phyloP scores from a whole-genome alignment of 805 yeast species.

The Lipomyces kockii region DNA sequence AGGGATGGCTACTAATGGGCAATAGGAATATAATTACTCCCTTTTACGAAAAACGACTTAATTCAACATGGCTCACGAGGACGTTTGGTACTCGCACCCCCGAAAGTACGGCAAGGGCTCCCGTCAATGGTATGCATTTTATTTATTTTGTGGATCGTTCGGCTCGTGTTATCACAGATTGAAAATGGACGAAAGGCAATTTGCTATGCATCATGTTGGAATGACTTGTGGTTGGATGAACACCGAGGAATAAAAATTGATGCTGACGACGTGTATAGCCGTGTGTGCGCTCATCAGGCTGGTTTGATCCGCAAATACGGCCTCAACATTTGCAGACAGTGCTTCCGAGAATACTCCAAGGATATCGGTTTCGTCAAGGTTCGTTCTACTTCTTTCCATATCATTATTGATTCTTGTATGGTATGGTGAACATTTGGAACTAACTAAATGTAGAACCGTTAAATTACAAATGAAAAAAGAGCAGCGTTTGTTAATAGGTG shows the following conservation, averaged over 20 bases:
- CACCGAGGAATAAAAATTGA: not conserved
- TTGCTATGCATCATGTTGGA: not conserved
- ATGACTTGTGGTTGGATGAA: not conserved
- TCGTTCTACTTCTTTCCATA: conserved; percentile 7
- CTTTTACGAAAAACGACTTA: not conserved
- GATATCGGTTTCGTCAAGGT: conserved; percentile 98
- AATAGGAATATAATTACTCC: not conserved
- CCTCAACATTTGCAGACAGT: conserved; percentile 99
- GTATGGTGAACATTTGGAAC: not conserved
- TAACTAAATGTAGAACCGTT: not conserved
- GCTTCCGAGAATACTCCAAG: conserved; percentile 99
- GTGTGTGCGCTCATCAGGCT: conserved; percentile 98
- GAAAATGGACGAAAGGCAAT: not conserved
- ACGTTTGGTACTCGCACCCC: conserved; percentile 99
- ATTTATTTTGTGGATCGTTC: not conserved
- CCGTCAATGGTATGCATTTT: conserved; percentile 73
- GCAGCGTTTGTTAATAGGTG: not conserved
- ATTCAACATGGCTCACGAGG: conserved; percentile 97
- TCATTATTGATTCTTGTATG: too few relatives aligned
- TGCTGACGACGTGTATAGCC: conserved; percentile 47
- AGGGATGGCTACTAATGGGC: not conserved
- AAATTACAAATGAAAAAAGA: not conserved
- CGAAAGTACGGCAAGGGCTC: conserved; percentile 99
- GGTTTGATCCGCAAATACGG: conserved; percentile 98
- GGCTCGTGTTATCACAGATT: not conserved